Percentiles rank a stretch among this genome's conserved stretches.
These are phyloP conservation scores for Arthrobotrys sinensis DNA, from an alignment of 2,329 filamentous ascomycete genomes.

Conservation along the genomic window DNA sequence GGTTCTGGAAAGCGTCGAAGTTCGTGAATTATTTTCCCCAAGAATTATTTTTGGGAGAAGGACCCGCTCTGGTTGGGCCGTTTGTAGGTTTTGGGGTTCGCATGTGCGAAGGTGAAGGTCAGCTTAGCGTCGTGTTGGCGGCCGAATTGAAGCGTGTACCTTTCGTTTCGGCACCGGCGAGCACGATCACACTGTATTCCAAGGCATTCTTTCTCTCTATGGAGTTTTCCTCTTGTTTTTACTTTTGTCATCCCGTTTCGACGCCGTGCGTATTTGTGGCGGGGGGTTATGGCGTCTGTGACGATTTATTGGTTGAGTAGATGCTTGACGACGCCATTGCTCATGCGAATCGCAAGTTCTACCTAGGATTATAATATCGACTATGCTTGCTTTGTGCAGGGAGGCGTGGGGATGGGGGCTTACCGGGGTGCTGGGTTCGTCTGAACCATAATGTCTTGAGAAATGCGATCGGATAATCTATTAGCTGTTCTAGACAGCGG, in stretches of 20 bases:
- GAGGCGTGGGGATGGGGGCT: constrained; percentile 33
- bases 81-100: constrained; percentile 18
- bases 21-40: not conserved
- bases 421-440: constrained; percentile 24
- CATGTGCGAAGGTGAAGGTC: constrained; percentile 53
- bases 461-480: constrained; percentile 31
- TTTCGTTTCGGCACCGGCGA: constrained; percentile 52
- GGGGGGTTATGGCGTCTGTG: constrained; percentile 17
- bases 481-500: constrained; percentile 1
- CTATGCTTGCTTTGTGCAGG: constrained; percentile 18
- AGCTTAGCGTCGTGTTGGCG: constrained; percentile 43
- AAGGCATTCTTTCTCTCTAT: constrained; percentile 1
- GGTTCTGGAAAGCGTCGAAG: constrained; percentile 16
- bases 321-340: not conserved
- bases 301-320: constrained; percentile 35
- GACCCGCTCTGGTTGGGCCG: constrained; percentile 27
- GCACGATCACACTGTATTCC: constrained; percentile 28
- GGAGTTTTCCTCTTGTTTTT: not conserved
- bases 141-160: not conserved
- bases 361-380: constrained; percentile 30
- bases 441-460: constrained; percentile 26
- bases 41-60: constrained; percentile 2
- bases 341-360: constrained; percentile 29
- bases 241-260: not conserved
- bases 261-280: constrained; percentile 17